These are phyloP conservation scores for Mycocentrospora acerina DNA, from an alignment of 2,329 filamentous ascomycete species.

Conservation along the genomic window DNA sequence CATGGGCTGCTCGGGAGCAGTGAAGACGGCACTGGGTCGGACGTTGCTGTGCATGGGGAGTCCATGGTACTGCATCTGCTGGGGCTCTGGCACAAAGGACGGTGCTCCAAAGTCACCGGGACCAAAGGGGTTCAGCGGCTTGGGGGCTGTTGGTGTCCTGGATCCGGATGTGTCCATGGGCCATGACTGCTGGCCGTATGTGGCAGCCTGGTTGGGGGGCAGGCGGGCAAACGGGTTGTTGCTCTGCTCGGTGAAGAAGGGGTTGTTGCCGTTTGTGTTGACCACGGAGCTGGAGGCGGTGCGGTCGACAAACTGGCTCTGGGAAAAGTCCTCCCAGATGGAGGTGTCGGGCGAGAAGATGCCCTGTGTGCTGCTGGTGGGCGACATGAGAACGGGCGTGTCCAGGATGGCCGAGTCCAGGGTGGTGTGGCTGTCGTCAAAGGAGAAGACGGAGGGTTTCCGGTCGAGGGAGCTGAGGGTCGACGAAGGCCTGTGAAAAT, in stretches of 20 bases:
- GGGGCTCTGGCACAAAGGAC: conserved; percentile 46
- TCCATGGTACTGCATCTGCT: conserved; percentile 43
- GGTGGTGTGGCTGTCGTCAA: conserved; percentile 55
- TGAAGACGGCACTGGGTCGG: conserved; percentile 54
- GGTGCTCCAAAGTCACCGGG: conserved; percentile 52
- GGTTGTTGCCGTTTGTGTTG: conserved; percentile 47
- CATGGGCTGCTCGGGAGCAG: conserved; percentile 51
- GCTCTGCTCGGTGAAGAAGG: conserved; percentile 52
- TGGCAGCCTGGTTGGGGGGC: conserved; percentile 49
- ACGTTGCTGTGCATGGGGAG: conserved; percentile 43
- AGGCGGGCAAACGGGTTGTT: conserved; percentile 67
- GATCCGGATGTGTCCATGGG: conserved; percentile 66
- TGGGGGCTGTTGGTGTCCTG: conserved; percentile 72
- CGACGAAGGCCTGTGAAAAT: conserved; percentile 42
- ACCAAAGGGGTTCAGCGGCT: conserved; percentile 67
- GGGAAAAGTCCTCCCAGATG: conserved; percentile 50
- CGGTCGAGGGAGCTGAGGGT: conserved; percentile 39
- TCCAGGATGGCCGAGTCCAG: conserved; percentile 49
- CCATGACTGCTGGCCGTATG: conserved; percentile 60
- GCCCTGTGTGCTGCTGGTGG: conserved; percentile 50
- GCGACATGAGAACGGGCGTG: conserved; percentile 50
- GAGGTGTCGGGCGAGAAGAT: conserved; percentile 56
- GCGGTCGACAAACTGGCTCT: conserved; percentile 42
- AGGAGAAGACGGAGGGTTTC: conserved; percentile 43
- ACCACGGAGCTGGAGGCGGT: conserved; percentile 40